Base-by-base conservation (phyloP, 2,329 filamentous ascomycete genomes). In the Ascochyta pisi region DNA sequence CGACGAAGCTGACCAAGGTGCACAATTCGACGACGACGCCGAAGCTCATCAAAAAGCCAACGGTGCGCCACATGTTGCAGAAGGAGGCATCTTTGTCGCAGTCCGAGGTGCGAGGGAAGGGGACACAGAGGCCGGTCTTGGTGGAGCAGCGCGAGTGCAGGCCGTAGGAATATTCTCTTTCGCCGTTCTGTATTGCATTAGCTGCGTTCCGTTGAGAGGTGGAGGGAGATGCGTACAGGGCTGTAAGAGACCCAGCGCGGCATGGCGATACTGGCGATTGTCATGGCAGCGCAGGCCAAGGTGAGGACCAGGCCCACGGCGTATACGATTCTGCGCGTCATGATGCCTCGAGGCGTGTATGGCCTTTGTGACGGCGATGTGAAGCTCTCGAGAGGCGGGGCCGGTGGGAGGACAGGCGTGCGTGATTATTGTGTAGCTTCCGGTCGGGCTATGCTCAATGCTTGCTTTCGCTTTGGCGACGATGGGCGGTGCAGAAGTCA, bases 21-120 rank as follows among this genome's bases (percentile, higher is more conserved):
- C 89, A 91, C 37, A 95, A 84, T 75, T 96, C 89, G 35, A 95
- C 74, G n/a, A 96, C 87, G 34, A 92, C 85, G 7, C 90, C 85
- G 66, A 97, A 90, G 48, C 88, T 90, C 79, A 96, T 92, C 62
- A 96, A 78, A 77, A 97, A 98, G 23, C 91, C 92, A 33, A 92
- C 87, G 24, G 87, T 91, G 56, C 90, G 85, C 94, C 94, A 99
- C 83, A 96, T 89, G 67, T 87, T 89, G 81, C 95, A 98, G 78
- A 98, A 97, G 69, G 86, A 83, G 65, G 88, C 84, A 48, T 86
- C 84, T 65, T 82, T 83, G 51, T 80, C 78, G 76, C 91, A 94
- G 72, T 91, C 87, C 53, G 84, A 81, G 50, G 83, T 78, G 61
- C 83, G 81, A 3, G 91, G 91, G 74, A 92, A 95, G 29, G 80